Evolutionary conservation across 2,329 filamentous ascomycete species (phyloP), one percentile per base, ranked within the genome.

Genomic region (Thermothelomyces thermophilus): DNA sequence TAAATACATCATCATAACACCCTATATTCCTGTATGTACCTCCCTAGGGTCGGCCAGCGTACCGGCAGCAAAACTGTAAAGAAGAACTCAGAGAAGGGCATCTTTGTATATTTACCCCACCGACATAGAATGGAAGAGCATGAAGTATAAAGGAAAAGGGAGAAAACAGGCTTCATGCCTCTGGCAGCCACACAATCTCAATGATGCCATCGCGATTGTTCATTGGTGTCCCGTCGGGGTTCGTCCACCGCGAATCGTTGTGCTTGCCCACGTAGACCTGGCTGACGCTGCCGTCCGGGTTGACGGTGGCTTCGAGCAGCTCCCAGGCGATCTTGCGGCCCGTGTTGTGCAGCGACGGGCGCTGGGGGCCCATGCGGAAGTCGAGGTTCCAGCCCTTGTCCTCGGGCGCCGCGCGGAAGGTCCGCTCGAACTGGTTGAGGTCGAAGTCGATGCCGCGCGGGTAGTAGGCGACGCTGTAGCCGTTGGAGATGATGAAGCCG

Each of bases 401-500:
- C 26, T 64, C 57, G 1, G 60, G 60, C 11, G 61, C 59, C 1
- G 64, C 45, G 10, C 46, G 51, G 40, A 67, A 67, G 1, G 64
- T 67, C 7, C 58, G 56, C 58, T 67, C 64, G 62, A 52, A 60
- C 61, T 53, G 68, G 57, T 34, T 41, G 28, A 60, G 53, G 52
- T 64, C 58, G 40, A 63, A 63, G 41, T 72, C 70, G 45, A 77
- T 70, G 50, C 75, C 75, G 26, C 66, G 58, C 1, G 74, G 74
- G 55, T 83, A 82, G 50, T 76, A 73, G 14, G 75, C 74, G 28
- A 83, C 70, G 13, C 78, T 82, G 64, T 77, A 83, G 8, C 79
- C 79, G 22, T 77, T 76, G 5, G 79, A 76, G 49, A 83, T 70
- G 53, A 82, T 68, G 40, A 74, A 79, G 59, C 76, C 65, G 53